phyloP scores from a whole-genome alignment of 2,329 filamentous ascomycete species.

The Chaetomium sp. region DNA sequence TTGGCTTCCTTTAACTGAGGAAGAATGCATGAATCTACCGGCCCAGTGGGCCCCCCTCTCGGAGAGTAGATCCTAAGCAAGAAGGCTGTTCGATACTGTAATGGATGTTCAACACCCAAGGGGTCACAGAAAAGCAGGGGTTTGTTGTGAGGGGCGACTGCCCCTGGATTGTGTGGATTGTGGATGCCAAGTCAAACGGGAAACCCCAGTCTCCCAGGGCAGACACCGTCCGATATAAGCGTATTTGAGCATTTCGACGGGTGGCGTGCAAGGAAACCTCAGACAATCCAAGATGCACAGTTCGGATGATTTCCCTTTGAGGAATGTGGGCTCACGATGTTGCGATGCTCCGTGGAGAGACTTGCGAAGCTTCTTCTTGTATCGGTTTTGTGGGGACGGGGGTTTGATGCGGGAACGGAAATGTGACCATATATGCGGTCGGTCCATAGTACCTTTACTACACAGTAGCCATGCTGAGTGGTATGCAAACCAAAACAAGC shows the following conservation, averaged over 20 bases:
- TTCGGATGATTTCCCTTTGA: constrained; percentile 1
- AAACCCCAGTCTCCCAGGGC: constrained; percentile 14
- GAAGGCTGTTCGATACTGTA: constrained; percentile 11
- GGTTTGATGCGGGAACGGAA: too few species aligned
- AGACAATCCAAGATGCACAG: constrained; percentile 6
- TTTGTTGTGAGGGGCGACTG: constrained; percentile 1
- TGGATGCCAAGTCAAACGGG: constrained; percentile 23
- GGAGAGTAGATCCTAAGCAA: constrained; percentile 9
- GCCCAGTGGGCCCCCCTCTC: constrained; percentile 8
- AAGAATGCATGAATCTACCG: constrained; percentile 15
- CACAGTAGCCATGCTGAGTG: too few species aligned
- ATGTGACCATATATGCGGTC: too few species aligned
- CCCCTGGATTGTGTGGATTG: constrained; percentile 8
- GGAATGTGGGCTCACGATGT: not conserved
- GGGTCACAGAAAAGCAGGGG: constrained; percentile 12
- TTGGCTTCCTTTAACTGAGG: constrained; percentile 19
- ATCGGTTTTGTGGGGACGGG: too few species aligned
- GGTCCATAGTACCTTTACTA: too few species aligned
- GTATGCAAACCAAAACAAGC: too few species aligned
- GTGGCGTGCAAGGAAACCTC: constrained; percentile 17
- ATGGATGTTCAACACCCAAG: constrained; percentile 11
- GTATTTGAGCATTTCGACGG: constrained; percentile 17
- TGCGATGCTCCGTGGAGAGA: not conserved
- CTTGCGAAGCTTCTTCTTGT: not conserved
- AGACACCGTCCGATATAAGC: constrained; percentile 15